phyloP scores from a whole-genome alignment of 2,329 filamentous ascomycete genomes.

The Trichoderma endophyticum region DNA sequence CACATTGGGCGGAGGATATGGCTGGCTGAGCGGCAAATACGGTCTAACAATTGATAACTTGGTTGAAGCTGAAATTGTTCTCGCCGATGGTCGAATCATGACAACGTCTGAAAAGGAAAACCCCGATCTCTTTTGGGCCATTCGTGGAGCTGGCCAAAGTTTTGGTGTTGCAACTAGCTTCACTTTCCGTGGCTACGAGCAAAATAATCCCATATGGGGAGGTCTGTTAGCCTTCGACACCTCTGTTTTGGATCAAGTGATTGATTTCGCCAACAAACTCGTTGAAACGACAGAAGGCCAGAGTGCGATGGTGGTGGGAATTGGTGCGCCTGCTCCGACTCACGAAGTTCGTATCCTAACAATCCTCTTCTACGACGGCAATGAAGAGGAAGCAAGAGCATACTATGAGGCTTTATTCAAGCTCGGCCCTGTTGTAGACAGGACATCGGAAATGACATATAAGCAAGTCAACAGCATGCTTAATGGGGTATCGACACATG shows the following conservation, averaged over 20 bases:
- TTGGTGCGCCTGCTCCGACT: not conserved
- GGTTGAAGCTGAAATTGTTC: not conserved
- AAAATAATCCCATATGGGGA: not conserved
- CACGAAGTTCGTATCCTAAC: not conserved
- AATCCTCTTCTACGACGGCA: not conserved
- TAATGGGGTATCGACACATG: not conserved
- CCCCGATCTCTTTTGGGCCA: not conserved
- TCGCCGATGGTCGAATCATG: not conserved
- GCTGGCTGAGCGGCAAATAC: not conserved
- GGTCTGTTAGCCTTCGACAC: not conserved
- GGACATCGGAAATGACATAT: not conserved
- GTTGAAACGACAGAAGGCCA: not conserved
- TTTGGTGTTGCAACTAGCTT: not conserved
- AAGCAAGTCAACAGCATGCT: not conserved
- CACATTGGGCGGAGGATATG: not conserved
- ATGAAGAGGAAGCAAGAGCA: not conserved
- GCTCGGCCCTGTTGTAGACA: not conserved
- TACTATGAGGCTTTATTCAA: not conserved
- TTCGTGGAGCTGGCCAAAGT: not conserved
- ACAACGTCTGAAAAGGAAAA: not conserved
- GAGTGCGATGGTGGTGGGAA: not conserved
- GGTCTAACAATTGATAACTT: not conserved
- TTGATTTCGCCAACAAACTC: not conserved
- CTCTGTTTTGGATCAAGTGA: not conserved
- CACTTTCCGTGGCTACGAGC: not conserved